A percentile compares a stretch with the other conserved stretches of the same genome.
These are phyloP conservation scores for Aspergillus carlsbadensis DNA, from an alignment of 495 filamentous ascomycete genomes.

Conservation along the genomic window DNA sequence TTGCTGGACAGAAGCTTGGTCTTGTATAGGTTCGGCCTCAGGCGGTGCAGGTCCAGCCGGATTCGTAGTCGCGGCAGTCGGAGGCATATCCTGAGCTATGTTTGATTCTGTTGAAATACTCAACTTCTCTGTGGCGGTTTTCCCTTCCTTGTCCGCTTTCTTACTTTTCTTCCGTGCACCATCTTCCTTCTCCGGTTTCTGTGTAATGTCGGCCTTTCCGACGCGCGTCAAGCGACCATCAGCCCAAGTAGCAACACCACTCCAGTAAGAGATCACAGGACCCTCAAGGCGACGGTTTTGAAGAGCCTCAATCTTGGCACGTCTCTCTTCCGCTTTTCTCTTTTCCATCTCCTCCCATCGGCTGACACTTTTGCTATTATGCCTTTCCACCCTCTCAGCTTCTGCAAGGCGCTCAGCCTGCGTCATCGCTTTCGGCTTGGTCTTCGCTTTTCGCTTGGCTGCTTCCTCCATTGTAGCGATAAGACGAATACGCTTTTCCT, in stretches of 20 bases:
- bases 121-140: conserved; percentile 25
- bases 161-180: conserved; percentile 30
- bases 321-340: conserved; percentile 76
- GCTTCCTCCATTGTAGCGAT: conserved; percentile 86
- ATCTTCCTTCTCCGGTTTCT: conserved; percentile 42
- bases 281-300: conserved; percentile 84
- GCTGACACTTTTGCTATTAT: conserved; percentile 88
- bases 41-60: conserved; percentile 5
- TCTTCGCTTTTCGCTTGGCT: conserved; percentile 70
- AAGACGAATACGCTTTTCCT: conserved; percentile 74
- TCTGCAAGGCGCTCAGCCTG: conserved; percentile 85
- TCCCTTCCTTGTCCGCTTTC: conserved; percentile 38
- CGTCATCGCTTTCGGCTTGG: conserved; percentile 78
- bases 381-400: conserved; percentile 76
- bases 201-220: conserved; percentile 63
- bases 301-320: conserved; percentile 76
- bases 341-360: conserved; percentile 93
- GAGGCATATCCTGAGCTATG: conserved; percentile 11
- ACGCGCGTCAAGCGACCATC: conserved; percentile 75
- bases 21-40: conserved; percentile 9
- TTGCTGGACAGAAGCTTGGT: conserved; percentile 5
- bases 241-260: conserved; percentile 74
- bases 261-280: conserved; percentile 91
- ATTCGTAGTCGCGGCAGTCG: neutral
- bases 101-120: conserved; percentile 17